Base-by-base conservation (phyloP, 2,329 filamentous ascomycete species). In the Fusarium guadeloupense region DNA sequence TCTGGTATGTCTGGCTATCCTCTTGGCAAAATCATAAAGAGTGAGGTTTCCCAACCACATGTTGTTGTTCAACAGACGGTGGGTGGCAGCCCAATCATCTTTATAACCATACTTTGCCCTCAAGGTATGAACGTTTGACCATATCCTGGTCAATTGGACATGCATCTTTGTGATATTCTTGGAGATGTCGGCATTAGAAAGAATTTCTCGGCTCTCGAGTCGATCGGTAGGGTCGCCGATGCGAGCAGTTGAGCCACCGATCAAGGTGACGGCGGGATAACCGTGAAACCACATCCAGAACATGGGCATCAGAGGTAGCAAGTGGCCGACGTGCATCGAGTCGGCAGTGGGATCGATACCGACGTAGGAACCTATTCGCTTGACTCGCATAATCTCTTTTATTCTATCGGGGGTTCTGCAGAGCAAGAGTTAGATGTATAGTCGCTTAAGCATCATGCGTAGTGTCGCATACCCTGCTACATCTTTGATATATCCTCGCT, bases 281-380 rank as follows among this genome's bases (percentile, higher is more conserved):
- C 92, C 91, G 71, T 93, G 81, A 63, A 93, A 80, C 77, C 92
- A 92, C 80, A 93, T 84, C 89, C 91, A 94, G 77, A 92, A 93
- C 20, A 94, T 79, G 14, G 90, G 85, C 91, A 95, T 95, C 49
- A 94, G 80, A 19, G 92, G 89, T 13, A 95, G 80, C 6, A 96
- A 80, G 71, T 96, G 91, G 54, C 92, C 92, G 40, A 95, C 80
- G 69, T 96, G 92, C 55, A 95, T 79, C 3, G 91, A 95, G 51
- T 85, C 80, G 13, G 90, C 91, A 0, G 92, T 95, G 6, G 92
- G 91, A 71, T 96, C 92, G 69, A 95, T 85, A 66, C 92, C 92
- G 47, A 91, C 89, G 70, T 96, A 96, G 55, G 85, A 88, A 59
- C 88, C 89, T 66, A 92, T 85, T 59, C 88, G 82, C 71, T 87